Conservation (phyloP, 306 rosid genomes). For the Acacia acuminata region DNA sequence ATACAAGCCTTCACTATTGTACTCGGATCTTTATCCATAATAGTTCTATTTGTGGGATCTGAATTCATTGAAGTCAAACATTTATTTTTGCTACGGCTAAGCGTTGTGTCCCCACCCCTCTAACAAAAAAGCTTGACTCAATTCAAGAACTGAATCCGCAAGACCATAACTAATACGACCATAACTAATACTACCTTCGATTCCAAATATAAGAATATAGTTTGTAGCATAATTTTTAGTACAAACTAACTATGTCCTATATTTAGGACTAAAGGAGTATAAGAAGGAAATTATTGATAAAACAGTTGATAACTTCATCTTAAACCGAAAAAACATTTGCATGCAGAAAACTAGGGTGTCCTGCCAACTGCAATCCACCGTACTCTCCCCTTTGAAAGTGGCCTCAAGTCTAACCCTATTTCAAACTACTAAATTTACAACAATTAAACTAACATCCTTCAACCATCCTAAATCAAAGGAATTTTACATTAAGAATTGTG, state of each 20-base stretch:
- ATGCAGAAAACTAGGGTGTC: neutral
- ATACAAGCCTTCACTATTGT: too few relatives aligned
- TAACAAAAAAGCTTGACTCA: neutral
- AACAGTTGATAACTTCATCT: neutral
- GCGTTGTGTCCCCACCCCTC: neutral
- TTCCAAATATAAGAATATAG: too few relatives aligned
- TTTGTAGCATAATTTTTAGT: too few relatives aligned
- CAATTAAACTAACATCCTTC: slow-evolving; percentile 35
- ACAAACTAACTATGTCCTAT: too few relatives aligned
- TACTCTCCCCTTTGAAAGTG: neutral
- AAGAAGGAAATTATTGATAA: neutral
- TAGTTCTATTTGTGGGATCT: neutral
- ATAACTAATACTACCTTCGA: too few relatives aligned
- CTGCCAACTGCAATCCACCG: slow-evolving; percentile 12
- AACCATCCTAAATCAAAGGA: slow-evolving; percentile 32
- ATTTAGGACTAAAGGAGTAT: too few relatives aligned
- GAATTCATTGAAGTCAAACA: neutral
- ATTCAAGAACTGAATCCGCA: neutral
- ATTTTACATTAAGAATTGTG: slow-evolving; percentile 48
- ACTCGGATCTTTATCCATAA: neutral
- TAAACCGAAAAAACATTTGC: neutral
- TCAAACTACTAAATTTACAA: slow-evolving; percentile 47
- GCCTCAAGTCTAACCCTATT: slow-evolving; percentile 31
- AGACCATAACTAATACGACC: neutral
- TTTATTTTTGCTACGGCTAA: neutral